Conservation (phyloP, 1,284 basidiomycete species). For the Wolfiporia cocos region DNA sequence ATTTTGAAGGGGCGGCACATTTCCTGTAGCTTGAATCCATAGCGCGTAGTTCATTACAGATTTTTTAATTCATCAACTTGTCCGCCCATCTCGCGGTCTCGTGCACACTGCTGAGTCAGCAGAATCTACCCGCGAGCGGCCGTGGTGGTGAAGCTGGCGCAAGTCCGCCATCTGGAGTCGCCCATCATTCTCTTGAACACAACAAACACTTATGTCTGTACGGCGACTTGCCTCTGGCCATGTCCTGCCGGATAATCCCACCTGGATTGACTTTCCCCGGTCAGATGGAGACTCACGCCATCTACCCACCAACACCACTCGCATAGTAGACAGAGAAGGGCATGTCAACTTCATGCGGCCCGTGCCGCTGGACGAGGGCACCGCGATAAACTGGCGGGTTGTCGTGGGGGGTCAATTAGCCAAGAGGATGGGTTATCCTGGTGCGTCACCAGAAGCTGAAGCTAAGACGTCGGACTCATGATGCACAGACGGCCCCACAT, state of each 20-base stretch:
- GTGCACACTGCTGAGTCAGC: no score
- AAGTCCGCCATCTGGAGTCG: no score
- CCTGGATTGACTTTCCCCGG: conserved; percentile 50
- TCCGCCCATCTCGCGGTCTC: no score
- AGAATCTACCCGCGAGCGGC: no score
- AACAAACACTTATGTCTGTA: no score
- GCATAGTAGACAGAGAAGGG: conserved; percentile 47
- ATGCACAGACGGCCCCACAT: conserved; percentile 41
- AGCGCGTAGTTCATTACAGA: no score
- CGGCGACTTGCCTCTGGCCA: no score
- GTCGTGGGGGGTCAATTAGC: conserved; percentile 52
- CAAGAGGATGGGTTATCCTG: conserved; percentile 39
- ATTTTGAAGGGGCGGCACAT: no score
- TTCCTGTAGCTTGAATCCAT: no score
- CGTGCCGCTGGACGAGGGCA: conserved; percentile 41
- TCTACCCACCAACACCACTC: conserved; percentile 53
- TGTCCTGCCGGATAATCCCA: conserved; percentile 41
- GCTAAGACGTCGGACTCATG: neutral
- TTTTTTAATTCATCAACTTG: no score
- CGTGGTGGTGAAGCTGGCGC: no score
- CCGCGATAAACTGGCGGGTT: conserved; percentile 55
- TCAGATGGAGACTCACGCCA: conserved; percentile 48
- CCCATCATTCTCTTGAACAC: no score
- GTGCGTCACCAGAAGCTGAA: conserved; percentile 24
- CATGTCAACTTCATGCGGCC: conserved; percentile 65